A percentile compares a stretch with the other conserved stretches of the same genome.
Conservation (phyloP, 768 basidiomycete genomes). For the Arthromyces matolae region DNA sequence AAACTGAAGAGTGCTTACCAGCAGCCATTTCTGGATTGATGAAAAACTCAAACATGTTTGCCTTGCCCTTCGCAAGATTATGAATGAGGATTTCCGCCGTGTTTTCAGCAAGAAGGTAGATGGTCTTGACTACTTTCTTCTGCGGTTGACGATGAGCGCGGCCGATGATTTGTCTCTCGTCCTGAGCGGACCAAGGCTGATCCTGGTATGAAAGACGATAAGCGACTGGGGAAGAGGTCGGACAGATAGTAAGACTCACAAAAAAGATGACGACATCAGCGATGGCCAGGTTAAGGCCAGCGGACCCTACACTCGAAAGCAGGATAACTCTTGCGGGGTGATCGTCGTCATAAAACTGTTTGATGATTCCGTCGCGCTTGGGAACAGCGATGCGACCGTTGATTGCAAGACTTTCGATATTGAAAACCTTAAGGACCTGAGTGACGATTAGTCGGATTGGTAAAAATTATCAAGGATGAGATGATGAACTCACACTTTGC, state of each 20-base stretch:
- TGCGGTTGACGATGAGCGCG: conserved; percentile 14
- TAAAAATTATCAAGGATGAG: no score
- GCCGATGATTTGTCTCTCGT: conserved; percentile 14
- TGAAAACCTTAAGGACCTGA: conserved; percentile 9
- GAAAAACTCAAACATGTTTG: conserved; percentile 25
- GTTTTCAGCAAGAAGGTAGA: conserved; percentile 22
- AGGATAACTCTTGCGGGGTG: conserved; percentile 13
- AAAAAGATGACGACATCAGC: conserved; percentile 21
- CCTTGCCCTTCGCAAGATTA: conserved; percentile 19
- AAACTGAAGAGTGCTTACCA: neutral
- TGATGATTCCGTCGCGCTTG: conserved; percentile 10
- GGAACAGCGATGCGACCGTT: conserved; percentile 12
- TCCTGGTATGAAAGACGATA: conserved; percentile 6
- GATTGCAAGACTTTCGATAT: conserved; percentile 7
- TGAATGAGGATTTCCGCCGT: conserved; percentile 22
- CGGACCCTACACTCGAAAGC: conserved; percentile 21
- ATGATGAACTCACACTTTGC: conserved; percentile 11
- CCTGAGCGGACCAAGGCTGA: conserved; percentile 17
- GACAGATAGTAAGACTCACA: no score
- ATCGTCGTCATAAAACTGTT: conserved; percentile 9
- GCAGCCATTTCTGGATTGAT: neutral
- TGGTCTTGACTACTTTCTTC: conserved; percentile 2
- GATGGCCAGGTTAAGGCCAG: conserved; percentile 21
- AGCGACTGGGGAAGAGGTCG: no score
- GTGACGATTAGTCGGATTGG: neutral